These are phyloP conservation scores for Polytrichum formosum DNA, from an alignment of 225 moss, liverwort and hornwort genomes.

Conservation along the genomic window DNA sequence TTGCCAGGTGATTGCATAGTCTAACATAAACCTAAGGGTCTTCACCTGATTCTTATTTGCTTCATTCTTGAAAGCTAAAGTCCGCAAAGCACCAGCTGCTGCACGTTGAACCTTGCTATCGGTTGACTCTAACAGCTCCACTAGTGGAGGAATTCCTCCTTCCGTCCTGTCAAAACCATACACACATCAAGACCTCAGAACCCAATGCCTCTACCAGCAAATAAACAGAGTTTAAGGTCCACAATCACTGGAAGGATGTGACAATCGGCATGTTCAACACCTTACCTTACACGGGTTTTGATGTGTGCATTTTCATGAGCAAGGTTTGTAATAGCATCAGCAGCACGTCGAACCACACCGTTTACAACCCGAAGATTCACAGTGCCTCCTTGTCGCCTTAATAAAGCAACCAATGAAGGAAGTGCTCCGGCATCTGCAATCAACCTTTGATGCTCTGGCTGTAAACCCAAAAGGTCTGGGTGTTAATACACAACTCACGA, in stretches of 20 bases:
- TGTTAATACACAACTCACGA: slow-evolving; percentile 6
- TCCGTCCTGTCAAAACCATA: slow-evolving; percentile 57
- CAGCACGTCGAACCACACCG: slow-evolving; percentile 95
- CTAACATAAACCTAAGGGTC: background rate
- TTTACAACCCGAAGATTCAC: slow-evolving; percentile 73
- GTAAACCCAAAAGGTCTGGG: slow-evolving; percentile 29
- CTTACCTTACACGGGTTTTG: slow-evolving; percentile 91
- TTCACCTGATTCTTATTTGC: slow-evolving; percentile 96
- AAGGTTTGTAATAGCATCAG: slow-evolving; percentile 94
- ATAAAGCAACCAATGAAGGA: slow-evolving; percentile 74
- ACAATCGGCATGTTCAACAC: background rate
- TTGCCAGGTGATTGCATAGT: background rate
- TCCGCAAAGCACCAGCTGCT: slow-evolving; percentile 93
- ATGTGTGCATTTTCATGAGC: slow-evolving; percentile 98
- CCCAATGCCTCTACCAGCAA: background rate
- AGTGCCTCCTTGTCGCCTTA: slow-evolving; percentile 65
- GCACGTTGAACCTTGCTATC: slow-evolving; percentile 97
- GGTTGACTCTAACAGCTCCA: slow-evolving; percentile 86
- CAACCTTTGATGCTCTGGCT: slow-evolving; percentile 97
- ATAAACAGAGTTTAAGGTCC: background rate
- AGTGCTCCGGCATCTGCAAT: slow-evolving; percentile 96
- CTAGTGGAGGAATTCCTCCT: slow-evolving; percentile 93
- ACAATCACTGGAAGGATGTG: background rate
- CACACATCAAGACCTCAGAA: background rate
- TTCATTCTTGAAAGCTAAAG: slow-evolving; percentile 98